A percentile compares a stretch with the other conserved stretches of the same genome.
These are phyloP conservation scores for Begonia fuchsioides DNA, from an alignment of 306 rosid species.

Conservation along the genomic window DNA sequence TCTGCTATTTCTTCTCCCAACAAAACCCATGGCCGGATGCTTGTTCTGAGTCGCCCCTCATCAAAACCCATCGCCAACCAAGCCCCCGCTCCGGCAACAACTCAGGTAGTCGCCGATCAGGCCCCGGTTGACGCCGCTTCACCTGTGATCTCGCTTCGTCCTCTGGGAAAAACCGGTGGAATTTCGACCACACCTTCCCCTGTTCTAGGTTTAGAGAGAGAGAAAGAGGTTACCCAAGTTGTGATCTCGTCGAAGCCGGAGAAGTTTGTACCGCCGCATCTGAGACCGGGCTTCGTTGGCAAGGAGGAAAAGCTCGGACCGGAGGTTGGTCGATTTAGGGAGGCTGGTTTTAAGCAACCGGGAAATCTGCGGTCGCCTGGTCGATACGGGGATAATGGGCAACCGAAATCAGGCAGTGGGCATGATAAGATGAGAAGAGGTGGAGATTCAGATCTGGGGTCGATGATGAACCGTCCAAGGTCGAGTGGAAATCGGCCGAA, in stretches of 20 bases:
- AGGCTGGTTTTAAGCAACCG: conserved; percentile 14
- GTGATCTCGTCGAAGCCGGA: conserved; percentile 19
- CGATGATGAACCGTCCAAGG: conserved; percentile 27
- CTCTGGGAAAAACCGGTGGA: conserved; percentile 42
- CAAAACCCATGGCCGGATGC: conserved; percentile 67
- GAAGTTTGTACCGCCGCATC: conserved; percentile 81
- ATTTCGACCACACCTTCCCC: conserved; percentile 16
- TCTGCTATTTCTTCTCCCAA: conserved; percentile 45
- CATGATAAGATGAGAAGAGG: conserved; percentile 31
- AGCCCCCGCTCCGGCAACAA: conserved; percentile 12
- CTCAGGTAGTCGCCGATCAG: conserved; percentile 13
- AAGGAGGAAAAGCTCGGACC: conserved; percentile 27
- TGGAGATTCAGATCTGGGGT: conserved; percentile 25
- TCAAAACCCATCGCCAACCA: conserved; percentile 14
- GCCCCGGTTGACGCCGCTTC: conserved; percentile 19
- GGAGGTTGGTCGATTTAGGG: conserved; percentile 24
- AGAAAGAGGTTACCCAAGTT: conserved; percentile 16
- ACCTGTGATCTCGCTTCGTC: conserved; percentile 61
- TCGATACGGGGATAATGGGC: conserved; percentile 23
- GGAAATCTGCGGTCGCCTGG: conserved; percentile 20
- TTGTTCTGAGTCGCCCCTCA: conserved; percentile 43
- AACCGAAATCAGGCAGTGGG: conserved; percentile 61
- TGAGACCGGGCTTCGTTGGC: conserved; percentile 57
- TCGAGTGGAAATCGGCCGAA: conserved; percentile 27
- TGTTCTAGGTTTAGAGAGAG: conserved; percentile 16